Percentiles rank a stretch among this genome's conserved stretches.
These are phyloP conservation scores for Ochromonas danica DNA, from an alignment of 108 stramenopile species.

Conservation along the genomic window DNA sequence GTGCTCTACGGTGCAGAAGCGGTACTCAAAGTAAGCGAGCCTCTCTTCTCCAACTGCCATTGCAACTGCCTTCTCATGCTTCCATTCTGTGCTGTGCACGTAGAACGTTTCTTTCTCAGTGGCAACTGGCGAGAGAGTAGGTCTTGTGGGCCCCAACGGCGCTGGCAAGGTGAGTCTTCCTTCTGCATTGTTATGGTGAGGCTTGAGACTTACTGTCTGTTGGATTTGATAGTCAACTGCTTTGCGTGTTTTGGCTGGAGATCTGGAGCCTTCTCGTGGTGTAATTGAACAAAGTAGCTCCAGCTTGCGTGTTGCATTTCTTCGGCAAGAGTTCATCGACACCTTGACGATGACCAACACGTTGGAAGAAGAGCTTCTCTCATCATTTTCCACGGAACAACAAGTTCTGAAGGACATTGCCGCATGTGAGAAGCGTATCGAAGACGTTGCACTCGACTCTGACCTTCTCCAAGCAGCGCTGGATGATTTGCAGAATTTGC, in stretches of 20 bases:
- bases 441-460: conserved; percentile 46
- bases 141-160: conserved; percentile 74
- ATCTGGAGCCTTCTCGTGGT: conserved; percentile 86
- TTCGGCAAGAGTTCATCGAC: conserved; percentile 91
- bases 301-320: conserved; percentile 82
- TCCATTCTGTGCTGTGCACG: no score
- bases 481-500: conserved; percentile 8
- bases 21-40: background rate
- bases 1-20: background rate
- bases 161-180: conserved; percentile 65
- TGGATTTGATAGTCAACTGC: conserved; percentile 75
- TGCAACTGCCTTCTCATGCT: no score
- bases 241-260: conserved; percentile 81
- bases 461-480: background rate
- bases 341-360: conserved; percentile 72
- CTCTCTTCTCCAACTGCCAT: no score
- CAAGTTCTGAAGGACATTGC: conserved; percentile 64
- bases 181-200: background rate
- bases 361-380: conserved; percentile 81
- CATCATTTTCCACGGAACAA: conserved; percentile 82
- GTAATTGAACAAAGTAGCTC: conserved; percentile 77
- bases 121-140: conserved; percentile 88
- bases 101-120: conserved; percentile 85
- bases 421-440: conserved; percentile 63
- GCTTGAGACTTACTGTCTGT: no score